A percentile compares a stretch with the other conserved stretches of the same genome.
phyloP scores from a whole-genome alignment of 1,284 basidiomycete genomes.

The Ceratobasidium sp. region DNA sequence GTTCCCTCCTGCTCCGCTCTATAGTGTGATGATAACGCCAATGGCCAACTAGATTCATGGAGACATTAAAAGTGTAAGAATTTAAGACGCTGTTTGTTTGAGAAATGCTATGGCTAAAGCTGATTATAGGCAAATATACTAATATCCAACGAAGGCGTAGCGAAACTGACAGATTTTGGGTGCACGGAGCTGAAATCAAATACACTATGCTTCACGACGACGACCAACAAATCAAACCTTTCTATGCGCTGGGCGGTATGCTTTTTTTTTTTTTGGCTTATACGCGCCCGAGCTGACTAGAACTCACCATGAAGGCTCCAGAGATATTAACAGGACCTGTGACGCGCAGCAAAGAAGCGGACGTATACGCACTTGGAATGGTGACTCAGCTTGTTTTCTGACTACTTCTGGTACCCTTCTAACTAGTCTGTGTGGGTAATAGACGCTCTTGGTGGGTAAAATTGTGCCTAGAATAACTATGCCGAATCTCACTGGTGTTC shows the following conservation, averaged over 20 bases:
- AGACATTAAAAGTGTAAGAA: slow-evolving; percentile 4
- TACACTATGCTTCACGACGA: not conserved
- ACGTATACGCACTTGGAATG: slow-evolving; percentile 23
- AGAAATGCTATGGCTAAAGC: too few species aligned
- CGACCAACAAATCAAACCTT: not conserved
- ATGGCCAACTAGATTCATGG: not conserved
- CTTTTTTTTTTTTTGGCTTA: not conserved
- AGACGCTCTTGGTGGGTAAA: too few species aligned
- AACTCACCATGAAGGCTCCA: too few species aligned
- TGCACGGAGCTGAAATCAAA: not conserved
- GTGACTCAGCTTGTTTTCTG: too few species aligned
- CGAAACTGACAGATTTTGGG: too few species aligned
- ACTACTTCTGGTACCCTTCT: too few species aligned
- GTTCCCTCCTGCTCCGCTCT: not conserved
- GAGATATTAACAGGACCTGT: not conserved
- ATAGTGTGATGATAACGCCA: not conserved
- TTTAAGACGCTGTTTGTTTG: not conserved
- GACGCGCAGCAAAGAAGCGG: slow-evolving; percentile 5
- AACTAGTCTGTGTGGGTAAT: too few species aligned
- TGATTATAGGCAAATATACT: too few species aligned
- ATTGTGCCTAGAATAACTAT: not conserved
- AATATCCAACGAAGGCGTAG: too few species aligned
- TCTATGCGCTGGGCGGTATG: not conserved
- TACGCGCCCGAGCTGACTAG: too few species aligned
- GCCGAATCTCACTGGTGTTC: not conserved